Base-by-base conservation (phyloP, 2,329 filamentous ascomycete genomes). In the Botrytis sinoallii region DNA sequence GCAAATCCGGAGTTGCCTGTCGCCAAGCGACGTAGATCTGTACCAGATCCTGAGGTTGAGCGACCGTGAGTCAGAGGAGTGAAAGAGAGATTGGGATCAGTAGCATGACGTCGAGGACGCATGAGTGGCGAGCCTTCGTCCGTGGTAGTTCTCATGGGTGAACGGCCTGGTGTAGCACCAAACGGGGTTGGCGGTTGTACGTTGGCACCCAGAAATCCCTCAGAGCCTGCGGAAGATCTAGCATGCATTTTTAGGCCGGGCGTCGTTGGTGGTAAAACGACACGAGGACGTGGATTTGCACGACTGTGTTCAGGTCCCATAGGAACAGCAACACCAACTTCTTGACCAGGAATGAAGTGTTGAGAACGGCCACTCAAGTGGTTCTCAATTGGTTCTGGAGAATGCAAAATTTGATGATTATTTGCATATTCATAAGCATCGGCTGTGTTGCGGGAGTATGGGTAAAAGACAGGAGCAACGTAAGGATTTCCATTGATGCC, bases 41-140 rank as follows among this genome's bases (percentile, higher is more conserved):
- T 55, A 40, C 46, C 65, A 8, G 66, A 69, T 32, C 66, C 48
- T 22, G 66, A 69, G 9, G 18, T 57, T 12, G 14, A 40, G 2
- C 66, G 48, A 16, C 10, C 35, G 25, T 57, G 66, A 4, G 20
- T 22, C 18, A 69, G 9, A 10, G 66, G 66, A 9, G 66, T 29
- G 38, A 22, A 32, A 3, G 38, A 20, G 3, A 38, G 29, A 4
- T 20, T 10, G 9, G 48, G 48, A 16, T 57, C 66, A 10, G 66
- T 57, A 6, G 61, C 61, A 25, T 35, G 22, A 16, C 71, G 64
- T 20, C 52, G 64, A 38, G 52, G 42, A 16, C 64, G 64, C 42
- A 73, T 69, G 16, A 73, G 10, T 14, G 71, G 71, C 1, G 71
- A 73, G 10, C 71, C 71, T 69, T 72, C 38, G 3, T 68, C 55